phyloP scores from a whole-genome alignment of 257 asterid genomes.

The Solanum chiquidenum region DNA sequence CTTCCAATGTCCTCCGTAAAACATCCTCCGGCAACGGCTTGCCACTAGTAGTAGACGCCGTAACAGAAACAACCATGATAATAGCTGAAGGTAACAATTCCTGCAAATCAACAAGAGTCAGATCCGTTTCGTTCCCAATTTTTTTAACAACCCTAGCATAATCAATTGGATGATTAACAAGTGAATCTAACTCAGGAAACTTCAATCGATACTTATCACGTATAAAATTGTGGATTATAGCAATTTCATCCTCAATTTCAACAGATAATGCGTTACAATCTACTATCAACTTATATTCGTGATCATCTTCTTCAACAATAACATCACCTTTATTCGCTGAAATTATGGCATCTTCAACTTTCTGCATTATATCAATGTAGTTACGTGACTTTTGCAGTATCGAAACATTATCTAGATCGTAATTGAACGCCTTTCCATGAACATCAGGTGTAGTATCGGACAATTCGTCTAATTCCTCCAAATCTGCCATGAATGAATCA shows the following conservation, averaged over 20 bases:
- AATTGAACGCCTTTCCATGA: conserved; percentile 64
- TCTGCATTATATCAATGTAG: conserved; percentile 64
- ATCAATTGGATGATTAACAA: conserved; percentile 86
- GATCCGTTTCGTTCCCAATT: conserved; percentile 75
- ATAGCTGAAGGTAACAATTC: conserved; percentile 83
- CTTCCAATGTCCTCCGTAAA: conserved; percentile 65
- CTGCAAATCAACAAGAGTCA: conserved; percentile 84
- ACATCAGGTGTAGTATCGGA: conserved; percentile 46
- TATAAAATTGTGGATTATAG: conserved; percentile 23
- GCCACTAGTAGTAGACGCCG: conserved; percentile 92
- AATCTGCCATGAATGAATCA: conserved; percentile 89
- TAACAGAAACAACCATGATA: conserved; percentile 85
- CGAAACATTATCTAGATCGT: conserved; percentile 71
- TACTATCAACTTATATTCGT: conserved; percentile 81
- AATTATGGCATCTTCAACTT: conserved; percentile 72
- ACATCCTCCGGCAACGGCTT: conserved; percentile 89
- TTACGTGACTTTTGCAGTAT: conserved; percentile 72
- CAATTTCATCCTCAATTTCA: conserved; percentile 80
- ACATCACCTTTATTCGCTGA: conserved; percentile 36
- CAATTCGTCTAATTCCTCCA: conserved; percentile 58
- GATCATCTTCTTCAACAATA: conserved; percentile 59
- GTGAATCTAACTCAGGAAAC: conserved; percentile 87
- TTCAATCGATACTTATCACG: conserved; percentile 79
- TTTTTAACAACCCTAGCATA: conserved; percentile 85
- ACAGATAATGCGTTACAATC: conserved; percentile 83